Conservation (phyloP, 345 rosid species). For the Balakata baccata region DNA sequence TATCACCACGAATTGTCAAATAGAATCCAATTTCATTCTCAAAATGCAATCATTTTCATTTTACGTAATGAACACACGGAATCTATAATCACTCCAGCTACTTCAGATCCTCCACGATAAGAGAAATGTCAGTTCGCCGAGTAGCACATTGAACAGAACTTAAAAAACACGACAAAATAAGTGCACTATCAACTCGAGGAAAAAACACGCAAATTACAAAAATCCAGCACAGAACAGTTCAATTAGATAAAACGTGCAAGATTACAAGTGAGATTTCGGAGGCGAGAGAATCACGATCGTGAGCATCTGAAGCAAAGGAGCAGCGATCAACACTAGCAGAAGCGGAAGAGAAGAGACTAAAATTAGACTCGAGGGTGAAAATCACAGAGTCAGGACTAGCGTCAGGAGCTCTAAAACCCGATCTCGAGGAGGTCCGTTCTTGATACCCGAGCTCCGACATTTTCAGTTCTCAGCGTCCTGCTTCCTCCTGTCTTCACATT, state of each 20-base stretch:
- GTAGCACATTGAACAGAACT: too few species aligned
- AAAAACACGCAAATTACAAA: conserved; percentile 4
- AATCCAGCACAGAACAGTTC: background rate
- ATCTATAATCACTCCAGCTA: background rate
- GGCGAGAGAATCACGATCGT: conserved; percentile 61
- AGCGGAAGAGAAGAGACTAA: conserved; percentile 84
- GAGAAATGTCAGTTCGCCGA: too few species aligned
- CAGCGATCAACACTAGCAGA: conserved; percentile 89
- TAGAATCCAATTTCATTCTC: background rate
- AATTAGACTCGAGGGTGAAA: conserved; percentile 75
- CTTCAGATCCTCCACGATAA: background rate
- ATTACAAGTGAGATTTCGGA: conserved; percentile 68
- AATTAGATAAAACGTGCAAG: background rate
- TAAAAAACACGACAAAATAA: background rate
- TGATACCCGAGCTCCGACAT: conserved; percentile 48
- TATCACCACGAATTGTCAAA: background rate
- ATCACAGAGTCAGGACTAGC: conserved; percentile 82
- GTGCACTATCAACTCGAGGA: background rate
- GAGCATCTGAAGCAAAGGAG: conserved; percentile 78
- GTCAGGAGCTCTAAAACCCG: conserved; percentile 50
- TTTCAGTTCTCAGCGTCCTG: background rate
- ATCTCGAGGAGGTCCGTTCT: conserved; percentile 33
- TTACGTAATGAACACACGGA: background rate
- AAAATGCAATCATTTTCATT: background rate
- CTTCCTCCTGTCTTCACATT: conserved; percentile 15